Evolutionary conservation across 2,329 filamentous ascomycete genomes (phyloP).

Genomic region (Diaporthe helianthi): DNA sequence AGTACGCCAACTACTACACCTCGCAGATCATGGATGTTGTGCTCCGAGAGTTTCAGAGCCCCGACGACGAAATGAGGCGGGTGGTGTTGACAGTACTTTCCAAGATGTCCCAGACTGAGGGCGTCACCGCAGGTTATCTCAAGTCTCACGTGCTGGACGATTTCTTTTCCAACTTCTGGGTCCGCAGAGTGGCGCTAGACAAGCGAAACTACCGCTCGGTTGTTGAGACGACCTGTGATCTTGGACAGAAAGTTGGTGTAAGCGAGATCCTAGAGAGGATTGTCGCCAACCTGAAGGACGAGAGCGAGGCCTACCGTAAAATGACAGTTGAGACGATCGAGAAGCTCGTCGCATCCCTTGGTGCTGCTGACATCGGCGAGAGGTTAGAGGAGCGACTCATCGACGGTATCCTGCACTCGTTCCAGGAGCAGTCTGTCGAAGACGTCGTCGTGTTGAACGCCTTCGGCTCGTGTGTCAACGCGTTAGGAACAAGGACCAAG

Average conservation of each 20-base stretch:
- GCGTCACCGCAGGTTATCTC: slow-evolving; percentile 91
- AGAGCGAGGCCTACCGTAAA: slow-evolving; percentile 96
- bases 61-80: slow-evolving; percentile 99
- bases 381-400: slow-evolving; percentile 92
- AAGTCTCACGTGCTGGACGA: slow-evolving; percentile 95
- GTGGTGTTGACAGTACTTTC: slow-evolving; percentile 97
- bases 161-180: slow-evolving; percentile 99
- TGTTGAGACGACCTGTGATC: slow-evolving; percentile 95
- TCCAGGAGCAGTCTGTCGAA: slow-evolving; percentile 97
- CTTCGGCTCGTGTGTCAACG: slow-evolving; percentile 97
- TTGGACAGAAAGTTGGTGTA: slow-evolving; percentile 97
- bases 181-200: slow-evolving; percentile 93
- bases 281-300: slow-evolving; percentile 95
- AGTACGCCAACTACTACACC: slow-evolving; percentile 99
- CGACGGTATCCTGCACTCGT: slow-evolving; percentile 92
- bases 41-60: slow-evolving; percentile 92
- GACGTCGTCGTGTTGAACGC: slow-evolving; percentile 96
- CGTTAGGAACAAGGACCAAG: slow-evolving; percentile 91
- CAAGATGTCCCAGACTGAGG: slow-evolving; percentile 92
- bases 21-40: slow-evolving; percentile 99
- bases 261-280: slow-evolving; percentile 93
- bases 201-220: slow-evolving; percentile 98
- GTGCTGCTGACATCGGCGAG: slow-evolving; percentile 92
- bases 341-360: slow-evolving; percentile 91
- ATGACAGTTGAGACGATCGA: slow-evolving; percentile 99